phyloP scores from a whole-genome alignment of 208 protist genomes.

The Crithidia expoeki region DNA sequence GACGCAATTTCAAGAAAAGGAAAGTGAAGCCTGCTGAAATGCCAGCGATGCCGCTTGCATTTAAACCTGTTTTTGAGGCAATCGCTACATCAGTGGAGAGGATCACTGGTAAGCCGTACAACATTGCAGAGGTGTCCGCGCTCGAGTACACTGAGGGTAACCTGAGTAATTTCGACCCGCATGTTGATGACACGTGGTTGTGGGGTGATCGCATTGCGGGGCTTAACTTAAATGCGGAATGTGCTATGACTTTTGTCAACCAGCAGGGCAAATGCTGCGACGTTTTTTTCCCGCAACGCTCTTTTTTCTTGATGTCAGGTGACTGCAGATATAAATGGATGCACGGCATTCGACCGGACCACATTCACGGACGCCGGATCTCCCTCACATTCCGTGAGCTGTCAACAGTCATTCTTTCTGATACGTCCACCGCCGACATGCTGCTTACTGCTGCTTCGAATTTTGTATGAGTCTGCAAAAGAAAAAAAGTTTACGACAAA shows the following conservation, averaged over 20 bases:
- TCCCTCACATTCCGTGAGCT: slow-evolving; percentile 88
- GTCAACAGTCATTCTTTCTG: slow-evolving; percentile 47
- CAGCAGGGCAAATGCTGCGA: slow-evolving; percentile 51
- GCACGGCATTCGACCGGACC: slow-evolving; percentile 81
- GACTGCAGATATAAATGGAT: slow-evolving; percentile 79
- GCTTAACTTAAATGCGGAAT: slow-evolving; percentile 70
- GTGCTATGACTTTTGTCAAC: slow-evolving; percentile 86
- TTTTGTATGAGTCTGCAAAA: slow-evolving; percentile 51
- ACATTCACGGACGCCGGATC: slow-evolving; percentile 64
- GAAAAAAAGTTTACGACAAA: background rate
- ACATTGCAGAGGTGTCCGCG: slow-evolving; percentile 67
- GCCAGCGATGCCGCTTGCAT: slow-evolving; percentile 54
- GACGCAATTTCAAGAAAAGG: slow-evolving; percentile 87
- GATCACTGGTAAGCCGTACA: slow-evolving; percentile 42
- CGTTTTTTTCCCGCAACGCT: slow-evolving; percentile 67
- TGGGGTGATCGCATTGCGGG: slow-evolving; percentile 87
- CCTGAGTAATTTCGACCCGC: slow-evolving; percentile 84
- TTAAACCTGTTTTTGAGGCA: slow-evolving; percentile 45
- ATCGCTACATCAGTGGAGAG: slow-evolving; percentile 32
- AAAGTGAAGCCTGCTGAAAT: slow-evolving; percentile 70
- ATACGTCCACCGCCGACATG: slow-evolving; percentile 21
- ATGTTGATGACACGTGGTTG: slow-evolving; percentile 92
- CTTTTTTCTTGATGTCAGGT: slow-evolving; percentile 80
- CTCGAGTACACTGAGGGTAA: slow-evolving; percentile 71
- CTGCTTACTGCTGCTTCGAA: slow-evolving; percentile 46